These are phyloP conservation scores for Trichoderma semiorbis DNA, from an alignment of 2,329 filamentous ascomycete species.

Conservation along the genomic window DNA sequence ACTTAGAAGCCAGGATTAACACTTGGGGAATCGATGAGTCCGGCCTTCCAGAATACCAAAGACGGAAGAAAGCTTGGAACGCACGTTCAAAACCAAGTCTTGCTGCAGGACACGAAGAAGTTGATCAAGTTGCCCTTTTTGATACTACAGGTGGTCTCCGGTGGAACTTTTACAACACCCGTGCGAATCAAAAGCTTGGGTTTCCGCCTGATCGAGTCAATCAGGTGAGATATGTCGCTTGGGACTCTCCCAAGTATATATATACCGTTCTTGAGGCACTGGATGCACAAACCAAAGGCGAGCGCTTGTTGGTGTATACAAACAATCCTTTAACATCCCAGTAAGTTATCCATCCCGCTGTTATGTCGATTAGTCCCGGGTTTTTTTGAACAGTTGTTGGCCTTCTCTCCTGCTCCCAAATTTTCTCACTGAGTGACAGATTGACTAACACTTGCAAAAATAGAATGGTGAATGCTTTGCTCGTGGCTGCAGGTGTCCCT, in stretches of 20 bases:
- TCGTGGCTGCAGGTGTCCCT: neutral
- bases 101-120: neutral
- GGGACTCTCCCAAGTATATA: neutral
- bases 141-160: neutral
- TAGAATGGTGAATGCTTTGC: neutral
- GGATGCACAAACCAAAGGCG: neutral
- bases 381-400: no score
- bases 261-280: neutral
- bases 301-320: neutral
- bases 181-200: neutral
- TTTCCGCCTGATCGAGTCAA: neutral
- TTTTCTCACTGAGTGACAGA: neutral
- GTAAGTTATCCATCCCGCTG: neutral
- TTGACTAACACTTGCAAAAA: neutral
- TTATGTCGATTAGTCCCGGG: neutral
- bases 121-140: neutral
- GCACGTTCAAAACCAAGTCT: neutral
- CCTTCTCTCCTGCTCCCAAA: no score
- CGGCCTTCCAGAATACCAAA: neutral
- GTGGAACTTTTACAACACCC: neutral
- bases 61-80: neutral
- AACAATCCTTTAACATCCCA: neutral
- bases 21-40: neutral
- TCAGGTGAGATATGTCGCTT: neutral
- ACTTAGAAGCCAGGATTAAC: no score